Evolutionary conservation across 306 rosid genomes (phyloP).

Genomic region (Astragalus membranaceus): DNA sequence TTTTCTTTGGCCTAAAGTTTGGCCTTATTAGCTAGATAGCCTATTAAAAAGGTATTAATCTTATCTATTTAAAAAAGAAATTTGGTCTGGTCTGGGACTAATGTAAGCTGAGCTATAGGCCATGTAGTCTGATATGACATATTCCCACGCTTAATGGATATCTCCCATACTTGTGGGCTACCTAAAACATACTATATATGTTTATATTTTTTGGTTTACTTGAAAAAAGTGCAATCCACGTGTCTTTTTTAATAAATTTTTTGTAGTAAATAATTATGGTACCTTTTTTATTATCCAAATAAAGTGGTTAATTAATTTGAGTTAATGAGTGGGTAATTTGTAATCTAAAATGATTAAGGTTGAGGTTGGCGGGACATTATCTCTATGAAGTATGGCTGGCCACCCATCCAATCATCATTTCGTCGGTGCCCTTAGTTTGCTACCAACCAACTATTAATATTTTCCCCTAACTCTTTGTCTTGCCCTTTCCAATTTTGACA

Average conservation of each 20-base stretch:
- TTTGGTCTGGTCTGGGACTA: too few relatives aligned
- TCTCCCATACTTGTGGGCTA: not conserved
- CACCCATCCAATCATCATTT: constrained; percentile 56
- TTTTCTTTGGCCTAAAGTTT: too few relatives aligned
- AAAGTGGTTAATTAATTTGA: not conserved
- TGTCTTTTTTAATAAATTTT: not conserved
- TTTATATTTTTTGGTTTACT: not conserved
- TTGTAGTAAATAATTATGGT: too few relatives aligned
- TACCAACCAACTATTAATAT: constrained; percentile 53
- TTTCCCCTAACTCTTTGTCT: not conserved
- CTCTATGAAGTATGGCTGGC: constrained; percentile 25
- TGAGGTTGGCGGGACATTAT: constrained; percentile 30
- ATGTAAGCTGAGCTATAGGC: too few relatives aligned
- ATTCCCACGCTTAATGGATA: too few relatives aligned
- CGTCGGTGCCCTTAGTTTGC: constrained; percentile 67
- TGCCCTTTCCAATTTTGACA: not conserved
- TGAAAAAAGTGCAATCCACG: not conserved
- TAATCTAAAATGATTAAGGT: not conserved
- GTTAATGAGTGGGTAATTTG: too few relatives aligned
- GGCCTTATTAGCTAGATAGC: too few relatives aligned
- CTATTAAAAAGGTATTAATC: too few relatives aligned
- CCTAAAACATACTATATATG: not conserved
- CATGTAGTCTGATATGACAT: too few relatives aligned
- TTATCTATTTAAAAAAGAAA: too few relatives aligned
- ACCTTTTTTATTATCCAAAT: not conserved